Evolutionary conservation across 2,329 filamentous ascomycete genomes (phyloP).

Genomic region (Neonectria faginata): DNA sequence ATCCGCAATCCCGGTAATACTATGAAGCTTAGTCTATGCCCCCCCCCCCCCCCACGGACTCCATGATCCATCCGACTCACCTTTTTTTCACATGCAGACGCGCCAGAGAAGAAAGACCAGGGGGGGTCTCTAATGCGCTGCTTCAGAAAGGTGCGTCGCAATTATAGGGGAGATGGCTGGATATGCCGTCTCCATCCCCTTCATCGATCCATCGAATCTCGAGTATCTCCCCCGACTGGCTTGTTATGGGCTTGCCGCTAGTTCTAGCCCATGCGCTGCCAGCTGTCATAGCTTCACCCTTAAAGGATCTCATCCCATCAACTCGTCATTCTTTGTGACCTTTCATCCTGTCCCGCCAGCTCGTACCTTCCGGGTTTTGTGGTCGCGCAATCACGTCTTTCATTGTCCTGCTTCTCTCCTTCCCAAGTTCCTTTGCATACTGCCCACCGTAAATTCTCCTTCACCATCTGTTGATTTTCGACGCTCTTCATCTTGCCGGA

Average conservation of each 20-base stretch:
- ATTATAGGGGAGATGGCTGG: background rate
- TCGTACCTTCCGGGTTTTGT: constrained; percentile 9
- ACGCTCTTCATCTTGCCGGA: background rate
- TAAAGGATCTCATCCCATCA: constrained; percentile 11
- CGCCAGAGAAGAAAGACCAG: background rate
- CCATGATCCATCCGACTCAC: constrained; percentile 19
- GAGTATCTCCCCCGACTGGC: constrained; percentile 7
- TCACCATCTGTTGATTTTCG: constrained; percentile 3
- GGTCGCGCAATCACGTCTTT: background rate
- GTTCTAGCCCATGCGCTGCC: constrained; percentile 20
- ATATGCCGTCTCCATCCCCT: background rate
- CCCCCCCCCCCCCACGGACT: background rate
- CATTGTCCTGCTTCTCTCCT: background rate
- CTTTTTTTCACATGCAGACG: background rate
- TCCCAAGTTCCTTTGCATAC: background rate
- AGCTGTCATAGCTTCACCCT: constrained; percentile 29
- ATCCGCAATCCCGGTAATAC: background rate
- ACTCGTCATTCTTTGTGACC: too few relatives aligned
- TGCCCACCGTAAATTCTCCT: background rate
- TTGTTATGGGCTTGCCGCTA: background rate
- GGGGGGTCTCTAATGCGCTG: background rate
- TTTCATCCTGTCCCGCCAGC: constrained; percentile 5
- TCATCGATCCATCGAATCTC: background rate
- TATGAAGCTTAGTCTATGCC: background rate
- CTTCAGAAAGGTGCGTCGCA: too few relatives aligned